Conservation (phyloP, 2,329 filamentous ascomycete species). For the Monilinia fructigena region DNA sequence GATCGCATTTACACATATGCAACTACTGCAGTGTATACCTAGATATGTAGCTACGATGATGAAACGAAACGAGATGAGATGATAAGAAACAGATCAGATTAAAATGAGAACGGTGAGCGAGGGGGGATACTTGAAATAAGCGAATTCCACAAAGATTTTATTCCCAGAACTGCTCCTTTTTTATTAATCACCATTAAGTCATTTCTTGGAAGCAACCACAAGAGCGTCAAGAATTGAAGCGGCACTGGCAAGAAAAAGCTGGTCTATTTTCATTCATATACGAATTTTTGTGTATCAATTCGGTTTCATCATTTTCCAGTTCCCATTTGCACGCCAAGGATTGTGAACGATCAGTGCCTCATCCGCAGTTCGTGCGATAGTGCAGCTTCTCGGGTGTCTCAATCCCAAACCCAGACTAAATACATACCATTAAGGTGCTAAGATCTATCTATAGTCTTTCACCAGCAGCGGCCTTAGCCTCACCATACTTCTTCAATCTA, state of each 20-base stretch:
- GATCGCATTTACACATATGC: not conserved
- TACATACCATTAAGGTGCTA: not conserved
- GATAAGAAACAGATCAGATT: not conserved
- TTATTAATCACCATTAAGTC: conserved; percentile 16
- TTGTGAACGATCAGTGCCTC: not conserved
- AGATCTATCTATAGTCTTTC: conserved; percentile 57
- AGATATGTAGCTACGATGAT: not conserved
- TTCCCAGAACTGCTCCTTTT: not conserved
- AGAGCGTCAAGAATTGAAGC: not conserved
- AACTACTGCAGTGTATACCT: not conserved
- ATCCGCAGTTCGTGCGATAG: conserved; percentile 3
- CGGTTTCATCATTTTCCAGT: not conserved
- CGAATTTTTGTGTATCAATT: conserved; percentile 13
- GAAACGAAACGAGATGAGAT: not conserved
- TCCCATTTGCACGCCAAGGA: not conserved
- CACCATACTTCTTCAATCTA: conserved; percentile 61
- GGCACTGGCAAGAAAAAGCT: conserved; percentile 19
- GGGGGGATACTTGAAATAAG: not conserved
- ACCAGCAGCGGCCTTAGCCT: conserved; percentile 75
- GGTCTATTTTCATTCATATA: conserved; percentile 10
- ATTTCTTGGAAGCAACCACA: conserved; percentile 10
- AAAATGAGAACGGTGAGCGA: not conserved
- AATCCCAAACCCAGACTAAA: conserved; percentile 2
- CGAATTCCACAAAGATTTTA: not conserved
- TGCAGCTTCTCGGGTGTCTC: conserved; percentile 2